Evolutionary conservation across 805 yeast species (phyloP).

Genomic region (Huiozyma sinensis): DNA sequence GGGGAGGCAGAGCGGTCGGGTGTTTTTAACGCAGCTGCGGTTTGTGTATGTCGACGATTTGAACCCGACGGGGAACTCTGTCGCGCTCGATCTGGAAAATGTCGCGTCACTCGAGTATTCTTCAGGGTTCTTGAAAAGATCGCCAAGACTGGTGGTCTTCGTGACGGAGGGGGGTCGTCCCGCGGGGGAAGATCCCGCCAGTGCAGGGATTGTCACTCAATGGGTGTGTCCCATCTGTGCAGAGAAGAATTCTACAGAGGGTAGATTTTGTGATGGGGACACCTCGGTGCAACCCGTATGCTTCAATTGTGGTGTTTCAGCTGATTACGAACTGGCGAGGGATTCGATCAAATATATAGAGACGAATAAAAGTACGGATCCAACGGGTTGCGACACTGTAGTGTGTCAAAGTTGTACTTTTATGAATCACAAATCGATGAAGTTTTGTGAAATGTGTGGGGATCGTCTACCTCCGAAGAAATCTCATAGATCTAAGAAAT

Average conservation of each 20-base stretch:
- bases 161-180: slow-evolving; percentile 11
- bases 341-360: slow-evolving; percentile 8
- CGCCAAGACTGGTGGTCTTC: slow-evolving; percentile 59
- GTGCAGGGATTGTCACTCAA: slow-evolving; percentile 1
- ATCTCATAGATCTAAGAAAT: background rate
- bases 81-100: slow-evolving; percentile 37
- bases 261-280: slow-evolving; percentile 1
- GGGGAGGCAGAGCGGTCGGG: slow-evolving; percentile 61
- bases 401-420: slow-evolving; percentile 61
- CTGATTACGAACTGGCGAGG: slow-evolving; percentile 30
- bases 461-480: slow-evolving; percentile 31
- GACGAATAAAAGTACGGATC: background rate
- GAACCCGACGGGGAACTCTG: slow-evolving; percentile 32
- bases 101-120: slow-evolving; percentile 33
- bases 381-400: background rate
- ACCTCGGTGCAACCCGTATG: slow-evolving; percentile 35
- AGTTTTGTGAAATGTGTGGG: slow-evolving; percentile 83
- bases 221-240: slow-evolving; percentile 89
- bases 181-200: background rate
- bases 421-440: slow-evolving; percentile 68
- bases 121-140: slow-evolving; percentile 57
- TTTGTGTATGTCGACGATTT: slow-evolving; percentile 60
- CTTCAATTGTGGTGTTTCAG: slow-evolving; percentile 51
- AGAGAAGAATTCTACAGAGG: slow-evolving; percentile 1
- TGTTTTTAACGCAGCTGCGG: slow-evolving; percentile 65